These are phyloP conservation scores for Psilocybe sp. DNA, from an alignment of 768 basidiomycete species.

Conservation along the genomic window DNA sequence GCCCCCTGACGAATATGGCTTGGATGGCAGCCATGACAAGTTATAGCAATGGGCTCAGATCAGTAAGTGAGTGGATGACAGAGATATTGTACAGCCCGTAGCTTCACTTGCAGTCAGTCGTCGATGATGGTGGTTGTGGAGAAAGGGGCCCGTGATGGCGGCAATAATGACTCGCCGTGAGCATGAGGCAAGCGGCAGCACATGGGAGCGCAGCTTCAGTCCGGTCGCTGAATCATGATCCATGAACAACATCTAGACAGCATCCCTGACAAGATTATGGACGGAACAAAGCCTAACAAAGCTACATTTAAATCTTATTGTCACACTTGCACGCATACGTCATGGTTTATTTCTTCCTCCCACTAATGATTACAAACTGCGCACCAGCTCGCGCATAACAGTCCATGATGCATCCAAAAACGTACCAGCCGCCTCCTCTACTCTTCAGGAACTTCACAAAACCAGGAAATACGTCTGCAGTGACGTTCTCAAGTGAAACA, in stretches of 20 bases:
- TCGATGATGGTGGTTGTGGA: no score
- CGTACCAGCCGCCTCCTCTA: slow-evolving; percentile 39
- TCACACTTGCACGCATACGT: not conserved
- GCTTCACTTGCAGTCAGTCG: not conserved
- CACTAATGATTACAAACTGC: slow-evolving; percentile 50
- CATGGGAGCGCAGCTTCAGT: no score
- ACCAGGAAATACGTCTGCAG: slow-evolving; percentile 53
- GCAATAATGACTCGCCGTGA: no score
- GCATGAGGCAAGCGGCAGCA: no score
- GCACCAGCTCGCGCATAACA: slow-evolving; percentile 36
- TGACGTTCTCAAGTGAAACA: slow-evolving; percentile 55
- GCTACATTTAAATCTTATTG: not conserved
- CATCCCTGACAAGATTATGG: no score
- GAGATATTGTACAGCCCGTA: not conserved
- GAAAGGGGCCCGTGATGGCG: no score
- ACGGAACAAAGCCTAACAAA: not conserved
- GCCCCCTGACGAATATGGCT: slow-evolving; percentile 65
- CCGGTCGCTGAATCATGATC: no score
- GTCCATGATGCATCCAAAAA: slow-evolving; percentile 37
- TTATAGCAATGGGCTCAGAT: slow-evolving; percentile 10
- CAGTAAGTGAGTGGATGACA: not conserved
- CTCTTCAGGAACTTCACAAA: slow-evolving; percentile 48
- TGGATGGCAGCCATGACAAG: slow-evolving; percentile 68
- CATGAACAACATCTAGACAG: no score
- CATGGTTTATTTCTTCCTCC: slow-evolving; percentile 17